Evolutionary conservation across 257 asterid species (phyloP).

Genomic region (Przewalskia tangutica): DNA sequence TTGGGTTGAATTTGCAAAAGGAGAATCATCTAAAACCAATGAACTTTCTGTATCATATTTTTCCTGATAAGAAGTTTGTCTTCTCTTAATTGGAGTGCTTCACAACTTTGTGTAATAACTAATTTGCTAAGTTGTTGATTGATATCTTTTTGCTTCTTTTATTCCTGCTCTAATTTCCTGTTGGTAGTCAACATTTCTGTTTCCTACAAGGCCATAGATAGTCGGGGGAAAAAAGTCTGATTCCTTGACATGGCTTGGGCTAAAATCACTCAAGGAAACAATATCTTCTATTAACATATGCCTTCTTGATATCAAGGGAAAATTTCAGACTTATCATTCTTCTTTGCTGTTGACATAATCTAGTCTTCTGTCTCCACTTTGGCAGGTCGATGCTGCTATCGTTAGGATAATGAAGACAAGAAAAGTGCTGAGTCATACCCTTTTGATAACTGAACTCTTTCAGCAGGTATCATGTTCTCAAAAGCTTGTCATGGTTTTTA

Average conservation of each 20-base stretch:
- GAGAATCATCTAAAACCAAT: background rate
- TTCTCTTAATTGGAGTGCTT: background rate
- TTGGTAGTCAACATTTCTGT: background rate
- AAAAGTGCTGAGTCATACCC: conserved; percentile 86
- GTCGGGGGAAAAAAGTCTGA: background rate
- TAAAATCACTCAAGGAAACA: background rate
- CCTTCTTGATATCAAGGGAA: background rate
- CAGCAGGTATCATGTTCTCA: conserved; percentile 55
- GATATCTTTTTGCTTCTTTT: background rate
- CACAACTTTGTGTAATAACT: background rate
- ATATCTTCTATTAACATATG: background rate
- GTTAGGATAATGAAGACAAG: conserved; percentile 98
- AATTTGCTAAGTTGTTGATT: background rate
- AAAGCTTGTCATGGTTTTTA: background rate
- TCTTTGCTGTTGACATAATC: background rate
- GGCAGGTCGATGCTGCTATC: conserved; percentile 95
- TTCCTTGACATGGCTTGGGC: background rate
- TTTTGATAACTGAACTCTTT: conserved; percentile 89
- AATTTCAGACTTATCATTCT: background rate
- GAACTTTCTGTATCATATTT: background rate
- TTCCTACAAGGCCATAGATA: background rate
- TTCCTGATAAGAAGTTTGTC: background rate
- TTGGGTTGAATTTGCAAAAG: background rate
- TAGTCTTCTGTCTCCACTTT: background rate
- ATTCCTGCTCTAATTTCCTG: background rate